A percentile compares a stretch with the other conserved stretches of the same genome.
These are phyloP conservation scores for Mycena maculata DNA, from an alignment of 768 basidiomycete species.

Conservation along the genomic window DNA sequence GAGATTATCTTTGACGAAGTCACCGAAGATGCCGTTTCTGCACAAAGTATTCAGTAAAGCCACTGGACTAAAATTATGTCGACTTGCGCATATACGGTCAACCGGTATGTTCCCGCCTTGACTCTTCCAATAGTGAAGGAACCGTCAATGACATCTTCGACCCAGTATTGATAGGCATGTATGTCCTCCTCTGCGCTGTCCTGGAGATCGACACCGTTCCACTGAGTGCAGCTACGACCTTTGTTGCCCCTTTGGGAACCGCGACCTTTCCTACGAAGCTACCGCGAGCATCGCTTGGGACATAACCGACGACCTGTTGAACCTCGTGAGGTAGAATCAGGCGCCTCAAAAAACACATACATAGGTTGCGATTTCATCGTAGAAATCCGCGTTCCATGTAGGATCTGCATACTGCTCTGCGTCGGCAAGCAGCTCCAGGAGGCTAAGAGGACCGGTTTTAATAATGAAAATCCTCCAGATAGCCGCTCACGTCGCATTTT, in stretches of 20 bases:
- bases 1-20: conserved; percentile 40
- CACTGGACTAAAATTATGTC: too few relatives aligned
- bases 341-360: conserved; percentile 19
- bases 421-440: conserved; percentile 36
- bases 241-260: conserved; percentile 33
- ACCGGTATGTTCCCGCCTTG: conserved; percentile 42
- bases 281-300: conserved; percentile 33
- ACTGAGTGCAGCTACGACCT: conserved; percentile 38
- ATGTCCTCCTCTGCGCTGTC: conserved; percentile 38
- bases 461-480: too few relatives aligned
- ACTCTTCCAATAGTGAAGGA: conserved; percentile 36
- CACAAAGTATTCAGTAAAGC: too few relatives aligned
- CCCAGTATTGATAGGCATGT: conserved; percentile 43
- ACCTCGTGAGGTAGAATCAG: too few relatives aligned
- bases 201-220: conserved; percentile 35
- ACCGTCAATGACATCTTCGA: conserved; percentile 25
- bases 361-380: conserved; percentile 41
- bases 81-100: conserved; percentile 42
- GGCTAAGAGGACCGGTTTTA: not conserved
- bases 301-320: conserved; percentile 39
- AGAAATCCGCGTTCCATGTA: conserved; percentile 41
- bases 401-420: conserved; percentile 41
- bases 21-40: conserved; percentile 45
- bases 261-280: conserved; percentile 31
- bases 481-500: conserved; percentile 14